phyloP scores from a whole-genome alignment of 169 alveolate species.

The Plasmodium sp. region DNA sequence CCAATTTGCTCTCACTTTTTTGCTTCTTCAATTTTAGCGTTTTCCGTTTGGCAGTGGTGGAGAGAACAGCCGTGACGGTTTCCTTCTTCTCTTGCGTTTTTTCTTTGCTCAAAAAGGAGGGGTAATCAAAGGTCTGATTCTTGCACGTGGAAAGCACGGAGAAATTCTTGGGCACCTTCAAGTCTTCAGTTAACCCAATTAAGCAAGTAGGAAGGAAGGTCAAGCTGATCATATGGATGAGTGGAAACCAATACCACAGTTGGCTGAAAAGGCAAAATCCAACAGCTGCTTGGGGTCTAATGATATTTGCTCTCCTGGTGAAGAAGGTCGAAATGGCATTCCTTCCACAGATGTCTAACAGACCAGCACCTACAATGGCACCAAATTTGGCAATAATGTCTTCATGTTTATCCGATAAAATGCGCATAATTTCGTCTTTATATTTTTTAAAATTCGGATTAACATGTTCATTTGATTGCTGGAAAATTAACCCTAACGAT shows the following conservation, averaged over 20 bases:
- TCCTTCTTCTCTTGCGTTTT: constrained; percentile 85
- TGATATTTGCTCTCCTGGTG: constrained; percentile 88
- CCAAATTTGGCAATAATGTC: constrained; percentile 97
- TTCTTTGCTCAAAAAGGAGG: constrained; percentile 83
- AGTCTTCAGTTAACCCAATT: constrained; percentile 88
- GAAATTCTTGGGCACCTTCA: constrained; percentile 90
- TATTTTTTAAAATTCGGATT: constrained; percentile 87
- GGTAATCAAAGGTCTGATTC: constrained; percentile 83
- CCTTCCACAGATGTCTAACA: constrained; percentile 96
- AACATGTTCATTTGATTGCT: constrained; percentile 90
- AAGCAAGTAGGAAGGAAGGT: constrained; percentile 94
- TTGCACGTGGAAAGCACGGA: constrained; percentile 87
- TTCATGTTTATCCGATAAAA: constrained; percentile 94
- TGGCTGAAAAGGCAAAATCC: constrained; percentile 96
- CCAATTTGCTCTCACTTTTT: constrained; percentile 59
- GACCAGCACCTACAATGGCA: constrained; percentile 94
- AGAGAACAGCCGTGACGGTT: constrained; percentile 88
- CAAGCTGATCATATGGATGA: constrained; percentile 93
- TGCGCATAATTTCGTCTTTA: constrained; percentile 89
- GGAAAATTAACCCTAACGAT: constrained; percentile 90
- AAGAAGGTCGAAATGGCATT: constrained; percentile 76
- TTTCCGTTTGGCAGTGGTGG: constrained; percentile 85
- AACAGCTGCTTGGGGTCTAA: constrained; percentile 94
- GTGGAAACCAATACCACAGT: constrained; percentile 99
- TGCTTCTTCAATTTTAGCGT: constrained; percentile 75